Evolutionary conservation across 495 filamentous ascomycete genomes (phyloP).

Genomic region (Choiromyces venosus): DNA sequence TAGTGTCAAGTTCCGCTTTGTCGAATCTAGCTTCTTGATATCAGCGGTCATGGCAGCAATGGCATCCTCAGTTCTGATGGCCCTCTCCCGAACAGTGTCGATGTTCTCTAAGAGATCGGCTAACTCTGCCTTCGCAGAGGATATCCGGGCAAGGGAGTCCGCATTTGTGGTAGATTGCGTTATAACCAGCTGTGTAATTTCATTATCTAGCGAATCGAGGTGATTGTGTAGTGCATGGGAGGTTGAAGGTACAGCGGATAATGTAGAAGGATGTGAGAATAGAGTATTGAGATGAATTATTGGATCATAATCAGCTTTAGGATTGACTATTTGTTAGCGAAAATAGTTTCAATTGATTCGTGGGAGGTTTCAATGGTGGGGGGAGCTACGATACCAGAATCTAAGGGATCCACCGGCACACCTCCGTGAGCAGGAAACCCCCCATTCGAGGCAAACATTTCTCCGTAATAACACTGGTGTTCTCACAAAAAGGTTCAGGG

Average conservation of each 20-base stretch:
- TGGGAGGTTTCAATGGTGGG: neutral
- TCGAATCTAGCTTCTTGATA: conserved; percentile 94
- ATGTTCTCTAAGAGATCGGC: conserved; percentile 90
- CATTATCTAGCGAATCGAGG: conserved; percentile 76
- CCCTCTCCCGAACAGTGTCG: conserved; percentile 83
- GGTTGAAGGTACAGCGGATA: conserved; percentile 68
- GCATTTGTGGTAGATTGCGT: conserved; percentile 80
- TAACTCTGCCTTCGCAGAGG: conserved; percentile 81
- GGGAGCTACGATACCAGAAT: conserved; percentile 31
- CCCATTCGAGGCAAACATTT: conserved; percentile 30
- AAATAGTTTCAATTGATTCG: conserved; percentile 33
- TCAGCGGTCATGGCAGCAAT: conserved; percentile 99
- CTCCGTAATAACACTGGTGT: neutral
- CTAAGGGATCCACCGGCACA: conserved; percentile 28
- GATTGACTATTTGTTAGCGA: conserved; percentile 8
- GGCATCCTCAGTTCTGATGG: conserved; percentile 83
- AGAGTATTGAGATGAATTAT: conserved; percentile 88
- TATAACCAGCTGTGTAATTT: conserved; percentile 71
- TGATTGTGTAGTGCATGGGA: conserved; percentile 65
- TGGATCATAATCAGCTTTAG: conserved; percentile 83
- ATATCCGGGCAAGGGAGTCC: conserved; percentile 82
- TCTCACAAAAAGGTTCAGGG: neutral
- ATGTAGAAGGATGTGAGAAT: conserved; percentile 85
- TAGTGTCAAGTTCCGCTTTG: conserved; percentile 90
- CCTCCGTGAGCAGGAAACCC: conserved; percentile 29